These are phyloP conservation scores for Aspergillus sp. DNA, from an alignment of 2,329 filamentous ascomycete genomes.

Conservation along the genomic window DNA sequence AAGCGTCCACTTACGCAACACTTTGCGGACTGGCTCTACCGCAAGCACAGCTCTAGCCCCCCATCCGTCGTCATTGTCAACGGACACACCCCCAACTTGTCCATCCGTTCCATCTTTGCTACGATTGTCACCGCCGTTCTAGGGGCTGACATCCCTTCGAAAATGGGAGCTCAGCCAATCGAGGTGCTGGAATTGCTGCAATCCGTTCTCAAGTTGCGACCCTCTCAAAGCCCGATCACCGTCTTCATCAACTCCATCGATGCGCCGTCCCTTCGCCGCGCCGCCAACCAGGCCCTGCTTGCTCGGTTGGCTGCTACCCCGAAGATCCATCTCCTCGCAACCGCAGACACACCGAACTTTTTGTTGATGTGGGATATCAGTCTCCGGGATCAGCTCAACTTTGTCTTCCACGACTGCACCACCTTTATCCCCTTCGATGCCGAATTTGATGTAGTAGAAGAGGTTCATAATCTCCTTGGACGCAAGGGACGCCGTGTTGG, in stretches of 20 bases:
- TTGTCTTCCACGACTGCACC: slow-evolving; percentile 91
- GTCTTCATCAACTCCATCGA: slow-evolving; percentile 88
- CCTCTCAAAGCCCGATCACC: slow-evolving; percentile 56
- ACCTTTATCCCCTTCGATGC: slow-evolving; percentile 77
- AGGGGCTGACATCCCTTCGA: slow-evolving; percentile 47
- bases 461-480: slow-evolving; percentile 84
- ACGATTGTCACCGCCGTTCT: slow-evolving; percentile 69
- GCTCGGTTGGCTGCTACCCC: slow-evolving; percentile 76
- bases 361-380: slow-evolving; percentile 86
- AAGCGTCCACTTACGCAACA: slow-evolving; percentile 75
- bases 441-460: slow-evolving; percentile 85
- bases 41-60: slow-evolving; percentile 37
- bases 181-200: slow-evolving; percentile 72
- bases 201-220: slow-evolving; percentile 60
- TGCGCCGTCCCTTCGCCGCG: slow-evolving; percentile 72
- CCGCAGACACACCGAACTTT: slow-evolving; percentile 87
- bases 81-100: slow-evolving; percentile 66
- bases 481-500: slow-evolving; percentile 78
- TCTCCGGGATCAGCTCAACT: slow-evolving; percentile 79
- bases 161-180: slow-evolving; percentile 66
- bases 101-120: slow-evolving; percentile 50
- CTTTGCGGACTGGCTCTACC: slow-evolving; percentile 74
- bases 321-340: slow-evolving; percentile 73
- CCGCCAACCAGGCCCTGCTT: slow-evolving; percentile 71
- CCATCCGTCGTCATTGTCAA: slow-evolving; percentile 81